phyloP scores from a whole-genome alignment of 169 alveolate genomes.

The Haemoproteus tartakovskyi region DNA sequence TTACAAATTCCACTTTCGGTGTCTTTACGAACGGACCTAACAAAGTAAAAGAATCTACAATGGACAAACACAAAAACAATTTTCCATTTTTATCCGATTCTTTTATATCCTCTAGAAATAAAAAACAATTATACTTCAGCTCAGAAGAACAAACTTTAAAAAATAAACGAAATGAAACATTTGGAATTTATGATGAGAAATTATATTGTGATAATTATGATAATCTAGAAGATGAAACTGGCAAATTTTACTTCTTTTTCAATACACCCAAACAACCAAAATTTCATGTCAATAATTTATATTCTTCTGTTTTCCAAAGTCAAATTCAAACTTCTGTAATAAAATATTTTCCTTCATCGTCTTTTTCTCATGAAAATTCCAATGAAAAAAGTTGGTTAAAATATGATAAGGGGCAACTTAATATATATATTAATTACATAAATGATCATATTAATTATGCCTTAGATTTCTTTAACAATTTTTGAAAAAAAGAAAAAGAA shows the following conservation, averaged over 20 bases:
- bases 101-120: no score
- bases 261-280: slow-evolving; percentile 39
- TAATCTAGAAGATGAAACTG: not conserved
- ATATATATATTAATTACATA: slow-evolving; percentile 22
- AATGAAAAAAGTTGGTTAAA: slow-evolving; percentile 1
- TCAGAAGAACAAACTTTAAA: no score
- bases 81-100: no score
- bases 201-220: no score
- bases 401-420: slow-evolving; percentile 25
- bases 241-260: slow-evolving; percentile 43
- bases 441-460: slow-evolving; percentile 29
- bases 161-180: not conserved
- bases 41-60: no score
- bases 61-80: not conserved
- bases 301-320: slow-evolving; percentile 48
- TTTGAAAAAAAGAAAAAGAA: not conserved
- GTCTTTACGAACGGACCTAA: no score
- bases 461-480: slow-evolving; percentile 19
- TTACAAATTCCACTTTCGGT: not conserved
- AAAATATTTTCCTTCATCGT: slow-evolving; percentile 37
- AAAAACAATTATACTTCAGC: no score
- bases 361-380: slow-evolving; percentile 1
- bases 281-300: slow-evolving; percentile 25
- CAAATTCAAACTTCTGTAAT: slow-evolving; percentile 43
- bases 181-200: no score